Evolutionary conservation across 2,329 filamentous ascomycete species (phyloP).

Genomic region (Ambrosiella cleistominuta): DNA sequence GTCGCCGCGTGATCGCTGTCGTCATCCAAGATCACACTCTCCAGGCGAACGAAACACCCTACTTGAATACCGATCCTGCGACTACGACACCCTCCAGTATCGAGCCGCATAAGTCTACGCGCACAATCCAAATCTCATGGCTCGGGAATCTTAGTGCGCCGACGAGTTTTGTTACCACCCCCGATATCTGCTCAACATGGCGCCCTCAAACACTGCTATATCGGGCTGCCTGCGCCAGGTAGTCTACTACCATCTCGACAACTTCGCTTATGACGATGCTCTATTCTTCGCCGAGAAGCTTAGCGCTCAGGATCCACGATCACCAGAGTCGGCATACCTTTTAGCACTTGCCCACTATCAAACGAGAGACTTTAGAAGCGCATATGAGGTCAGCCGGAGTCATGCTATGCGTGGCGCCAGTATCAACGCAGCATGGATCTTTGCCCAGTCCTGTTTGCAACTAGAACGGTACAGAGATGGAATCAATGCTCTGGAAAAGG

Average conservation of each 20-base stretch:
- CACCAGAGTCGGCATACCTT: constrained; percentile 64
- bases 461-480: constrained; percentile 69
- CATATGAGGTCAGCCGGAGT: constrained; percentile 64
- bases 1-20: not conserved
- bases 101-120: not conserved
- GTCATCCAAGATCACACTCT: no score
- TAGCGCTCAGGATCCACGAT: constrained; percentile 65
- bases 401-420: constrained; percentile 55
- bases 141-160: constrained; percentile 6
- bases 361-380: constrained; percentile 65
- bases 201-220: constrained; percentile 32
- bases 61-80: no score
- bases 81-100: no score
- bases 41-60: no score
- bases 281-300: constrained; percentile 85
- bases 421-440: constrained; percentile 77
- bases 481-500: constrained; percentile 66
- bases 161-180: constrained; percentile 2
- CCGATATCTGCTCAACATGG: constrained; percentile 25
- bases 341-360: constrained; percentile 72
- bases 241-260: constrained; percentile 63
- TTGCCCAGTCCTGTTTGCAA: constrained; percentile 71
- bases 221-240: constrained; percentile 39
- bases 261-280: constrained; percentile 73
- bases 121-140: constrained; percentile 5